Base-by-base conservation (phyloP, 768 basidiomycete species). In the Serendipita vermifera region DNA sequence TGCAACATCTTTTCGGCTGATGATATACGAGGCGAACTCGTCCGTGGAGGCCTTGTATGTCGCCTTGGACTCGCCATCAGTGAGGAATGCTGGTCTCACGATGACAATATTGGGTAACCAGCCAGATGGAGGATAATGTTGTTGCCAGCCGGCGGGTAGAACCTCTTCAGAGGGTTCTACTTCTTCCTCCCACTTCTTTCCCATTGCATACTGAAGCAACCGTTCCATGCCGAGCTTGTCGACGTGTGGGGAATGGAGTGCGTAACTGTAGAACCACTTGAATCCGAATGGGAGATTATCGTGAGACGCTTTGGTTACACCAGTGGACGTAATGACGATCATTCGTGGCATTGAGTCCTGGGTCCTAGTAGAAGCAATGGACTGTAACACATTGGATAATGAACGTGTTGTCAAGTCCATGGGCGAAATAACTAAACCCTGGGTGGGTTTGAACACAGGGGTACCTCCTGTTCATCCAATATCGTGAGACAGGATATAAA, bases 161-260 rank as follows among this genome's bases (percentile, higher is more conserved):
- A 82, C 68, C 0, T 75, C 71, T 4, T 64, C 57, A 0, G 61
- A 63, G 0, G 75, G 71, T 31, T 51, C 46, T 20, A 31, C 22
- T 5, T 51, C 32, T 31, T 51, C 46, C 3, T 51, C 22, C 46
- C 46, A 51, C 17, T 15, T 22, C 11, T 7, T 22, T 5, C 46
- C 46, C 46, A 51, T 51, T 1, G 76, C 65, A 27, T 43, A 43
- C 40, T 36, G 33, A 6, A 40, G 22, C 24, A 48, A 24, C 32
- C 76, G 70, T 65, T 87, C 85, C 31, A 69, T 65, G 4, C 77
- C 82, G 41, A 78, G 39, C 66, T 86, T 87, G 66, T 86, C 83
- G 29, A 63, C 69, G 63, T 81, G 81, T 3, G 80, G 77, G 1
- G 33, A 57, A 3, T 64, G 38, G 41, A 83, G 66, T 27, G 77